Conservation (phyloP, 2,329 filamentous ascomycete species). For the Verticillium nonalfalfae region DNA sequence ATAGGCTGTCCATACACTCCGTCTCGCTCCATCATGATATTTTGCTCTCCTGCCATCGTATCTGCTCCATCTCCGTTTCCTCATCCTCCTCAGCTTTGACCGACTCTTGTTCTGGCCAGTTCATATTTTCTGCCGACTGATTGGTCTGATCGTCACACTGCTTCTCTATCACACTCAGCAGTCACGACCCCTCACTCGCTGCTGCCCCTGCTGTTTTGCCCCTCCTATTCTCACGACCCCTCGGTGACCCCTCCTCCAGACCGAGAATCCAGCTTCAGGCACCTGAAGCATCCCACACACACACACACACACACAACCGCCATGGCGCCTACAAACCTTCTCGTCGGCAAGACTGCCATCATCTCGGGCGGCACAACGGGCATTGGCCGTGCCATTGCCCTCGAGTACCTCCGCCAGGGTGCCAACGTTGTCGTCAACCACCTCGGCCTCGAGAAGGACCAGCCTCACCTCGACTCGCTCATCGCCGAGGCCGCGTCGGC, state of each 20-base stretch:
- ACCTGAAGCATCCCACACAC: not conserved
- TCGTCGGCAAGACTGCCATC: slow-evolving; percentile 71
- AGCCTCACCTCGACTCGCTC: slow-evolving; percentile 45
- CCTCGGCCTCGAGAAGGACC: slow-evolving; percentile 52
- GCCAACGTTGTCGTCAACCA: slow-evolving; percentile 78
- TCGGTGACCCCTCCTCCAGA: not conserved
- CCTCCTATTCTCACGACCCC: not conserved
- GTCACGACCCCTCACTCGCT: too few relatives aligned
- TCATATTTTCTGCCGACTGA: too few relatives aligned
- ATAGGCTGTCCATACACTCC: not conserved
- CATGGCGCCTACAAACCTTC: slow-evolving; percentile 48
- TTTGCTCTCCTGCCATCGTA: not conserved
- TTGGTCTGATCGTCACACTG: not conserved
- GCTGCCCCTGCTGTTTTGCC: too few relatives aligned
- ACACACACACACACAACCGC: not conserved
- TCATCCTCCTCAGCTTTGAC: not conserved
- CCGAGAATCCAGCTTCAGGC: not conserved
- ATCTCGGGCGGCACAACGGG: slow-evolving; percentile 84
- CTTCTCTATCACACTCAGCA: not conserved
- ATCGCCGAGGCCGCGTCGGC: slow-evolving; percentile 41
- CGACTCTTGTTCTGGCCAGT: too few relatives aligned
- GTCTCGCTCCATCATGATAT: not conserved
- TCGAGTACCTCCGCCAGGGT: slow-evolving; percentile 73
- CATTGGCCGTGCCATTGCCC: slow-evolving; percentile 78
- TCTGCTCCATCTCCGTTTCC: not conserved